Conservation (phyloP, 2,329 filamentous ascomycete species). For the Trichoderma citrinoviride region DNA sequence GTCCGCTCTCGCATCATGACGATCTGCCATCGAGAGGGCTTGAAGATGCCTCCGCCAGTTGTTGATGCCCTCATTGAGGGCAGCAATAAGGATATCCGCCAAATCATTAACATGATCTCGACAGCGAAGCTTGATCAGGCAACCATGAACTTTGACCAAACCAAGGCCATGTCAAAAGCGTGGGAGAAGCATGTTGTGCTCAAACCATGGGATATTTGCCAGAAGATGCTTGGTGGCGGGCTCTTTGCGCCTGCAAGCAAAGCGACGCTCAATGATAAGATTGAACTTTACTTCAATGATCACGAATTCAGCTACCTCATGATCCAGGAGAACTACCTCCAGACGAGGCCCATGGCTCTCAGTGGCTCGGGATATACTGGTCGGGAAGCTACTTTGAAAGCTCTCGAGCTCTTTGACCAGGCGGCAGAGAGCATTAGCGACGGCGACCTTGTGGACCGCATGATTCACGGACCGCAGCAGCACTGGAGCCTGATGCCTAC, state of each 20-base stretch:
- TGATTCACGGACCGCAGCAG: conserved; percentile 98
- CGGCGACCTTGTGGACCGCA: conserved; percentile 90
- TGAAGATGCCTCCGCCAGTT: conserved; percentile 79
- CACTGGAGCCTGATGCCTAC: conserved; percentile 98
- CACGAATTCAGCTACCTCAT: conserved; percentile 97
- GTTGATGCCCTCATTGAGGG: conserved; percentile 94
- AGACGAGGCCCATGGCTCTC: conserved; percentile 69
- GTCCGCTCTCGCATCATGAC: conserved; percentile 91
- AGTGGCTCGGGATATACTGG: conserved; percentile 55
- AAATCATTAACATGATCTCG: conserved; percentile 98
- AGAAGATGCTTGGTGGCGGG: conserved; percentile 84
- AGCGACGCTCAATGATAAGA: conserved; percentile 91
- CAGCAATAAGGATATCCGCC: conserved; percentile 90
- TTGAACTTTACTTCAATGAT: conserved; percentile 98
- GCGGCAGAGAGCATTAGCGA: conserved; percentile 97
- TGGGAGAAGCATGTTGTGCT: conserved; percentile 98
- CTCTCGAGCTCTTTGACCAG: conserved; percentile 80
- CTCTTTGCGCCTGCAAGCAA: conserved; percentile 83
- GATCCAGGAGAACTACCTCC: conserved; percentile 97
- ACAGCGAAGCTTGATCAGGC: conserved; percentile 85
- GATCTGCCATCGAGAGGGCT: conserved; percentile 85
- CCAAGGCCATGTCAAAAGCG: conserved; percentile 91
- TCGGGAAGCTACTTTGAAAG: conserved; percentile 72
- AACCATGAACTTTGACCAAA: conserved; percentile 77
- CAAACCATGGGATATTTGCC: conserved; percentile 97